Conservation (phyloP, 345 rosid genomes). For the Kernera saxatilis region DNA sequence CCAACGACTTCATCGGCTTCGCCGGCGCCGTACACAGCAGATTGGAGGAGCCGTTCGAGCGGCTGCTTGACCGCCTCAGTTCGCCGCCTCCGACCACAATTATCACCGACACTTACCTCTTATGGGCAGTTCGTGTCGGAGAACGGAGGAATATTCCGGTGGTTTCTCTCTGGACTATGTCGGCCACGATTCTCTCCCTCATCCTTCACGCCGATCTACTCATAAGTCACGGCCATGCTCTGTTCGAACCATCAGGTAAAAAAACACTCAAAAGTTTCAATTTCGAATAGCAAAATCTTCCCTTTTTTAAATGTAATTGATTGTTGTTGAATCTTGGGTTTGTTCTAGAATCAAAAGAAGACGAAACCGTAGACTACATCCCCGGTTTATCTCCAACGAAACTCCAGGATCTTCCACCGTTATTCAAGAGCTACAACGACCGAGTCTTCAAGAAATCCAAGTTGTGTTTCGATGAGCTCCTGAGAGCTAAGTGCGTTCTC, state of each 20-base stretch:
- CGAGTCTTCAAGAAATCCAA: neutral
- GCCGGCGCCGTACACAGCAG: neutral
- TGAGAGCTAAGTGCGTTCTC: constrained; percentile 43
- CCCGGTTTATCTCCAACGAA: constrained; percentile 27
- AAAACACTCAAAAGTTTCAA: neutral
- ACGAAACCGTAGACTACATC: constrained; percentile 28
- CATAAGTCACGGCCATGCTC: constrained; percentile 23
- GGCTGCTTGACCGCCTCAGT: constrained; percentile 32
- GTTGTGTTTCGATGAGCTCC: constrained; percentile 25
- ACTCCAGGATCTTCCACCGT: constrained; percentile 24
- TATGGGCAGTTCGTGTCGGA: constrained; percentile 38
- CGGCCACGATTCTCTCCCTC: constrained; percentile 30
- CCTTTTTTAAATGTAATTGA: too few relatives aligned
- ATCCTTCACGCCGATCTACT: constrained; percentile 20
- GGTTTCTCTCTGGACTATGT: constrained; percentile 44
- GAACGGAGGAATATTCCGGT: constrained; percentile 41
- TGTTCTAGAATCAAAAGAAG: constrained; percentile 15
- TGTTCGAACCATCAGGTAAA: constrained; percentile 28
- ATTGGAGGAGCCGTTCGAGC: constrained; percentile 39
- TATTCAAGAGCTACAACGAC: constrained; percentile 12
- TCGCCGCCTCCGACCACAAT: constrained; percentile 20
- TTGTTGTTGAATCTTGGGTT: neutral
- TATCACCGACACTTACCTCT: constrained; percentile 28
- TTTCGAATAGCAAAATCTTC: neutral
- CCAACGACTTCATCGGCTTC: constrained; percentile 12